Percentiles rank a stretch among this genome's conserved stretches.
These are phyloP conservation scores for Wakefieldia striispora DNA, from an alignment of 768 basidiomycete genomes.

Conservation along the genomic window DNA sequence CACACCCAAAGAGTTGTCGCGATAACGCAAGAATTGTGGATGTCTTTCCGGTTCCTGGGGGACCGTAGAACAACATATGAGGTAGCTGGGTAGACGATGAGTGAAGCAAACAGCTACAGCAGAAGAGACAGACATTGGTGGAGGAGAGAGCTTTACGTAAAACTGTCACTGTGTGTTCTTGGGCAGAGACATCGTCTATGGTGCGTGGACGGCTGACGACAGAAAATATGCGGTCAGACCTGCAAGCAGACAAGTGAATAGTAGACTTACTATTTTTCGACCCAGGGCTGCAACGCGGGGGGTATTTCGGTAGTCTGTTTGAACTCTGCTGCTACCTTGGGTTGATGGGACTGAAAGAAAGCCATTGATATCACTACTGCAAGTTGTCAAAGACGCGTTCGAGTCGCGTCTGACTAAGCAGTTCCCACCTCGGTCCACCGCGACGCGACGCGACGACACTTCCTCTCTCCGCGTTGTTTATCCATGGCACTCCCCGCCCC, in stretches of 20 bases:
- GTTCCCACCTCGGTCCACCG: constrained; percentile 30
- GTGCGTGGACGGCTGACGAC: constrained; percentile 84
- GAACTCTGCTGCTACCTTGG: constrained; percentile 36
- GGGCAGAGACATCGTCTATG: constrained; percentile 96
- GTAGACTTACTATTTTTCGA: constrained; percentile 88
- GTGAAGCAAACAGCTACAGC: neutral
- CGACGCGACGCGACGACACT: constrained; percentile 23
- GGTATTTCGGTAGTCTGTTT: constrained; percentile 44
- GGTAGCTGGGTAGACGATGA: constrained; percentile 65
- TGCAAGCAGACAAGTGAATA: neutral
- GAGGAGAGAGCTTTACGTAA: constrained; percentile 87
- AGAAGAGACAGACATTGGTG: constrained; percentile 66
- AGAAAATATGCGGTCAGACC: constrained; percentile 6
- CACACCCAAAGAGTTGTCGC: constrained; percentile 91
- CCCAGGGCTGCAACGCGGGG: constrained; percentile 84
- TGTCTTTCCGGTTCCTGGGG: constrained; percentile 98
- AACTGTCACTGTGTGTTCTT: constrained; percentile 94
- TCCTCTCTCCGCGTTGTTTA: constrained; percentile 10
- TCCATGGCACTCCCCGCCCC: constrained; percentile 20
- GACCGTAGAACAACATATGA: constrained; percentile 99
- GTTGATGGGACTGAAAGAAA: constrained; percentile 58
- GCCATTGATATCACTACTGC: too few relatives aligned
- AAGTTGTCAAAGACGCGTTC: too few relatives aligned
- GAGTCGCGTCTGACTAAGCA: constrained; percentile 37
- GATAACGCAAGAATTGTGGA: constrained; percentile 95